These are phyloP conservation scores for Rhodotorula diobovata DNA, from an alignment of 768 basidiomycete genomes.

Conservation along the genomic window DNA sequence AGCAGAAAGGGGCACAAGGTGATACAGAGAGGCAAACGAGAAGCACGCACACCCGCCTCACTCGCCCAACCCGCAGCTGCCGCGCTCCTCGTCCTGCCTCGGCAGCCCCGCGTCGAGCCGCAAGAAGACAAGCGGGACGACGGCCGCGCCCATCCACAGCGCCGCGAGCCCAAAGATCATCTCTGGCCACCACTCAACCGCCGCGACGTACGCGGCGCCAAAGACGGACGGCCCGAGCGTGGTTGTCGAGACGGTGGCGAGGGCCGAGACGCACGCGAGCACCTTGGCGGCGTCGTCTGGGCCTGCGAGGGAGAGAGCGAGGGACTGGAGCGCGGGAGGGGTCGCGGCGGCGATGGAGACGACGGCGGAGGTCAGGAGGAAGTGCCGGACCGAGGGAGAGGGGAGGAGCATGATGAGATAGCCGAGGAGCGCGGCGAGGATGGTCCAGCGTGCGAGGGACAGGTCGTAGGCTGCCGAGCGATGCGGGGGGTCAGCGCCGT, in stretches of 20 bases:
- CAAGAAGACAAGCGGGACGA: conserved; percentile 1
- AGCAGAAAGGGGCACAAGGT: too few species aligned
- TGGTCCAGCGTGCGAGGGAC: background rate
- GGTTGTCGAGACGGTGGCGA: conserved; percentile 21
- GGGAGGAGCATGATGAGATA: conserved; percentile 15
- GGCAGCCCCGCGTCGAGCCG: background rate
- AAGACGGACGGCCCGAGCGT: conserved; percentile 18
- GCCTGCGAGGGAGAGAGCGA: conserved; percentile 17
- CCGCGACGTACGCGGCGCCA: conserved; percentile 49
- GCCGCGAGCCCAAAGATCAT: conserved; percentile 52
- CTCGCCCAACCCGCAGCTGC: too few species aligned
- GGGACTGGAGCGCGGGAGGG: conserved; percentile 11
- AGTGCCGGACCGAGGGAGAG: background rate
- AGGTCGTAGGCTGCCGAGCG: conserved; percentile 10
- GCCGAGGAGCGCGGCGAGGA: conserved; percentile 3
- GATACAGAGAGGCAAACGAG: too few species aligned
- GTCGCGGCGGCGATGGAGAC: conserved; percentile 5
- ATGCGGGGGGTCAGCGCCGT: background rate
- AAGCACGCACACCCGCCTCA: too few species aligned
- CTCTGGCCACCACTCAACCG: conserved; percentile 70
- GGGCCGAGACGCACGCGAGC: conserved; percentile 18
- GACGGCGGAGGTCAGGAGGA: conserved; percentile 5
- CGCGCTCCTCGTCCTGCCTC: background rate
- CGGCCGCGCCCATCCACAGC: conserved; percentile 3
- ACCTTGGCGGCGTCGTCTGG: conserved; percentile 28